These are phyloP conservation scores for Sordariomycetes sp. DNA, from an alignment of 2,329 filamentous ascomycete species.

Conservation along the genomic window DNA sequence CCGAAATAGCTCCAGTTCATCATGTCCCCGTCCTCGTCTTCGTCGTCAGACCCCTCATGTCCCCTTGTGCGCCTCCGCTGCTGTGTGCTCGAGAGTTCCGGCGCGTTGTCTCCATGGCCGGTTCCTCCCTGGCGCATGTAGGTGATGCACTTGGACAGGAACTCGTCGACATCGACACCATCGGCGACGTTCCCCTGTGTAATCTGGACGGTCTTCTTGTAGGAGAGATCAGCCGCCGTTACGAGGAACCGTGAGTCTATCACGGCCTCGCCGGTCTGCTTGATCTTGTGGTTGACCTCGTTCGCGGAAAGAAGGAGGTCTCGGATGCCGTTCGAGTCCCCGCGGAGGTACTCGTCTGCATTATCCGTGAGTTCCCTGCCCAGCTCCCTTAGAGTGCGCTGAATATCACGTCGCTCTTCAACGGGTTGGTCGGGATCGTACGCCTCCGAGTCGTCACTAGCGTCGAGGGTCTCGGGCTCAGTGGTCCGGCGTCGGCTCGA, in stretches of 20 bases:
- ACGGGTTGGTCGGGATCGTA: constrained; percentile 81
- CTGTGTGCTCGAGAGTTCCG: constrained; percentile 39
- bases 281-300: constrained; percentile 54
- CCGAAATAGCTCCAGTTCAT: constrained; percentile 84
- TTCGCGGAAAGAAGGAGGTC: constrained; percentile 59
- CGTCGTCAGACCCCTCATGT: constrained; percentile 37
- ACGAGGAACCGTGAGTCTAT: constrained; percentile 84
- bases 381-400: constrained; percentile 61
- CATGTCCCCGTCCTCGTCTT: constrained; percentile 64
- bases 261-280: constrained; percentile 82
- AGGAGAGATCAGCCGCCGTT: constrained; percentile 66
- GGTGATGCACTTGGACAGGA: constrained; percentile 78
- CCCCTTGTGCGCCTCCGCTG: constrained; percentile 26
- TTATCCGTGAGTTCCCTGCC: constrained; percentile 51
- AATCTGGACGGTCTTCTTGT: constrained; percentile 66
- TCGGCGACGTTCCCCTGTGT: constrained; percentile 61
- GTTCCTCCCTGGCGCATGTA: constrained; percentile 68
- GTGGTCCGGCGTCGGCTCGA: constrained; percentile 13
- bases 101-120: constrained; percentile 37
- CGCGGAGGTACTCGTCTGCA: constrained; percentile 60
- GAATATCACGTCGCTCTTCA: constrained; percentile 60
- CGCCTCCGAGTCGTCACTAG: constrained; percentile 22
- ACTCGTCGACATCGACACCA: constrained; percentile 82
- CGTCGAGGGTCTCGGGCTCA: constrained; percentile 11
- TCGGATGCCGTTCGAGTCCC: constrained; percentile 53